Percentiles rank a stretch among this genome's conserved stretches.
These are phyloP conservation scores for Curvularia spicifera DNA, from an alignment of 2,329 filamentous ascomycete species.

Conservation along the genomic window DNA sequence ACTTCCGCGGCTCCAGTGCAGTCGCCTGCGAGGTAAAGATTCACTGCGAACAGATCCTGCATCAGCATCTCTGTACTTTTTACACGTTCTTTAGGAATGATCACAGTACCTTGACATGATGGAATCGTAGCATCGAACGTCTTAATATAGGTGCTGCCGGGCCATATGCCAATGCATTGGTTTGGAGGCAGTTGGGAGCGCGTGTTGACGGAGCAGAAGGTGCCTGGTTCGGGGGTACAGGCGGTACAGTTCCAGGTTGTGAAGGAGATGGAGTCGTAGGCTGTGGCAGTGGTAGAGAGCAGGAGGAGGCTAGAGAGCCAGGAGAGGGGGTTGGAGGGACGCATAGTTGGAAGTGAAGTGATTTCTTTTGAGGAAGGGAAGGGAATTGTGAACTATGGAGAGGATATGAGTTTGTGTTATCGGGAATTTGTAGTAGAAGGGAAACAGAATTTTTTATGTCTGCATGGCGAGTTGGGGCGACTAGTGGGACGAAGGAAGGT, in stretches of 20 bases:
- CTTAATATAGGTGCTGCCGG: neutral
- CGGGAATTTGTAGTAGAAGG: neutral
- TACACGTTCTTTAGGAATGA: neutral
- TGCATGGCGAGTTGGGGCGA: neutral
- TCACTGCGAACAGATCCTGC: neutral
- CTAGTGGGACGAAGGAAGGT: neutral
- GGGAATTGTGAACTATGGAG: neutral
- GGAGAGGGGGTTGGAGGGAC: neutral
- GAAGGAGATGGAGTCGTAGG: constrained; percentile 3
- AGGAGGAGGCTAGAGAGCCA: neutral
- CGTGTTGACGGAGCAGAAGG: constrained; percentile 8
- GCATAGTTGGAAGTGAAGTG: neutral
- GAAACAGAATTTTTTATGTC: neutral
- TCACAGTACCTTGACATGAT: neutral
- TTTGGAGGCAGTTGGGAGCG: neutral
- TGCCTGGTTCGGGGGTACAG: neutral
- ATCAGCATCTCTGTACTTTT: neutral
- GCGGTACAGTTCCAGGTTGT: constrained; percentile 10
- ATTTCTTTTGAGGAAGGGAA: neutral
- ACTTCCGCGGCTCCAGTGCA: neutral
- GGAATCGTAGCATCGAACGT: neutral
- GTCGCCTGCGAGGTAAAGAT: neutral
- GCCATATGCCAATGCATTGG: constrained; percentile 4
- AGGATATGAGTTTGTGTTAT: neutral
- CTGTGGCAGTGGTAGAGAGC: neutral